These are phyloP conservation scores for Tardiomyces depauwii DNA, from an alignment of 1,139 yeast species.

Conservation along the genomic window DNA sequence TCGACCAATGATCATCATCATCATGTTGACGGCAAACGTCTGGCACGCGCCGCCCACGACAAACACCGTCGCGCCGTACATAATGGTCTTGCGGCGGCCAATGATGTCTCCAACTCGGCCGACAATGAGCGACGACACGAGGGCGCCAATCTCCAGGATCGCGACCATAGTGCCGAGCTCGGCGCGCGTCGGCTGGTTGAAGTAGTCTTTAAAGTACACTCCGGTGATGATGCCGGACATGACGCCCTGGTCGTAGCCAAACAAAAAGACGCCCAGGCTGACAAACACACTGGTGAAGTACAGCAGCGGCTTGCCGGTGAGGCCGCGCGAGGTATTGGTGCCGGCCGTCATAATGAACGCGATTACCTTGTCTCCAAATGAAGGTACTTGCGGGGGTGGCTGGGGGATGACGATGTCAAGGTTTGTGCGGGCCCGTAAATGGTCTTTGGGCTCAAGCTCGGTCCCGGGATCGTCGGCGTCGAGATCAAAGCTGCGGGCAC, in stretches of 20 bases:
- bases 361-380: constrained; percentile 14
- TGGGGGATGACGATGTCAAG: constrained; percentile 8
- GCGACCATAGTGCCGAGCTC: constrained; percentile 74
- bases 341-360: constrained; percentile 18
- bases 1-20: constrained; percentile 56
- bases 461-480: neutral
- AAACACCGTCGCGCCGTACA: constrained; percentile 73
- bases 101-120: constrained; percentile 70
- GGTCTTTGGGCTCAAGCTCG: neutral
- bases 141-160: constrained; percentile 76
- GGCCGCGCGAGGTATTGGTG: constrained; percentile 1
- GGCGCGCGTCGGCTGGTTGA: constrained; percentile 57
- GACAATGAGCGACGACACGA: constrained; percentile 63
- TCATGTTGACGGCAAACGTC: constrained; percentile 41
- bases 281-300: constrained; percentile 78
- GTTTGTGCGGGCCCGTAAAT: neutral
- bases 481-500: neutral
- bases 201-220: constrained; percentile 59
- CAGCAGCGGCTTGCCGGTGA: constrained; percentile 27
- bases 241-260: constrained; percentile 90
- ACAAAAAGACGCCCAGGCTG: constrained; percentile 70
- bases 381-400: constrained; percentile 13
- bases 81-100: constrained; percentile 71
- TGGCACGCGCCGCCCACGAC: constrained; percentile 75
- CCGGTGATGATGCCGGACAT: constrained; percentile 72